Conservation (phyloP, 1,139 yeast species). For the Taphrina confusa region DNA sequence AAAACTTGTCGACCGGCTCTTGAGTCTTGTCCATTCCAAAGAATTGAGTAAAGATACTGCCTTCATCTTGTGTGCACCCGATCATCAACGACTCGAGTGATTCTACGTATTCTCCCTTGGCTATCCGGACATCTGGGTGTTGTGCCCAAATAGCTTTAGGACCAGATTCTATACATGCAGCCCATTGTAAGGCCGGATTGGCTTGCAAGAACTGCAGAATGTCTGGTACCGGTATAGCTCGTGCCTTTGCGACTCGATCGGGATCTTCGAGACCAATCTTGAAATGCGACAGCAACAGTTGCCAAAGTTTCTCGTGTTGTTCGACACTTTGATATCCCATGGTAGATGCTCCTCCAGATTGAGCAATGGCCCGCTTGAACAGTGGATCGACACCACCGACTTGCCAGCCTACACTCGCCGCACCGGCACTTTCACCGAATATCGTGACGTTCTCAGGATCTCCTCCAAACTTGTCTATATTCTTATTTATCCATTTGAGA, state of each 20-base stretch:
- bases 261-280: slow-evolving; percentile 9
- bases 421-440: slow-evolving; percentile 50
- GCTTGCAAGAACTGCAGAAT: slow-evolving; percentile 2
- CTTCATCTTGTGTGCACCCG: slow-evolving; percentile 24
- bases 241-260: slow-evolving; percentile 14
- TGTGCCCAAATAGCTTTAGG: slow-evolving; percentile 30
- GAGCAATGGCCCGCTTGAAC: slow-evolving; percentile 31
- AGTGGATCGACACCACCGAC: slow-evolving; percentile 22
- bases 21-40: slow-evolving; percentile 29
- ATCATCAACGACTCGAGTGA: slow-evolving; percentile 23
- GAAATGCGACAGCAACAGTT: slow-evolving; percentile 9
- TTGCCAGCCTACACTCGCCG: slow-evolving; percentile 40
- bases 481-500: slow-evolving; percentile 48
- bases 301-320: slow-evolving; percentile 22
- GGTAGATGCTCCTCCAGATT: slow-evolving; percentile 29
- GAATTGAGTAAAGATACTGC: slow-evolving; percentile 18
- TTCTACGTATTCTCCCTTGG: slow-evolving; percentile 11
- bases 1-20: slow-evolving; percentile 8
- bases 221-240: slow-evolving; percentile 6
- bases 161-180: slow-evolving; percentile 27
- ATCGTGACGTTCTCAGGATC: slow-evolving; percentile 46
- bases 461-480: slow-evolving; percentile 48
- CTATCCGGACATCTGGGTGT: slow-evolving; percentile 24
- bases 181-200: slow-evolving; percentile 16
- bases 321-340: slow-evolving; percentile 13